Percentiles rank a stretch among this genome's conserved stretches.
Conservation (phyloP, 306 rosid species). For the Dalbergia cochinchinensis region DNA sequence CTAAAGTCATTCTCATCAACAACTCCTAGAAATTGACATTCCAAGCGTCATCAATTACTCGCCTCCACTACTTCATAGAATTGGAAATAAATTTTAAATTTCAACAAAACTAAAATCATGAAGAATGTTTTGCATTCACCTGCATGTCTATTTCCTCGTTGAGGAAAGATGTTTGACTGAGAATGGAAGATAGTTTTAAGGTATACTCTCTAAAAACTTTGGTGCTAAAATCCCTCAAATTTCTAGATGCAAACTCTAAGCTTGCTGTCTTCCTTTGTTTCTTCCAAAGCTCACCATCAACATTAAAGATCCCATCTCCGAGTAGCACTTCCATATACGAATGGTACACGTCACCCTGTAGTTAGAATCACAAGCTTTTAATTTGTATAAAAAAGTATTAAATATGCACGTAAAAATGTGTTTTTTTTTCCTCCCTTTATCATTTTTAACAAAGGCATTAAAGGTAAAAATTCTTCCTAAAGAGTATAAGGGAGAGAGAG, state of each 20-base stretch:
- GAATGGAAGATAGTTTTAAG: conserved; percentile 70
- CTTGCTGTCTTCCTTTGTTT: conserved; percentile 93
- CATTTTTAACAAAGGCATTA: too few relatives aligned
- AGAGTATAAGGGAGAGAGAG: too few relatives aligned
- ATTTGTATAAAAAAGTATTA: not conserved
- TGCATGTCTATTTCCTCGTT: conserved; percentile 86
- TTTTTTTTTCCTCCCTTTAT: too few relatives aligned
- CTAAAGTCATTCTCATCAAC: conserved; percentile 95
- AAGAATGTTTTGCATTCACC: conserved; percentile 54
- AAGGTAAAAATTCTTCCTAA: too few relatives aligned
- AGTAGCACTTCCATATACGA: conserved; percentile 94
- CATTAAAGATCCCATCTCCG: conserved; percentile 93
- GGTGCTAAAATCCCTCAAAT: conserved; percentile 87
- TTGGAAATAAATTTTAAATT: conserved; percentile 5
- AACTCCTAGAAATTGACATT: conserved; percentile 63
- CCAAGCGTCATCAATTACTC: conserved; percentile 8
- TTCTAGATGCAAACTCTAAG: conserved; percentile 93
- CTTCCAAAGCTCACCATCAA: conserved; percentile 90
- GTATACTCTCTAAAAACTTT: conserved; percentile 79
- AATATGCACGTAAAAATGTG: not conserved
- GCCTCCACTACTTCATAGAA: not conserved
- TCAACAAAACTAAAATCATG: not conserved
- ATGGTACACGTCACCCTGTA: conserved; percentile 87
- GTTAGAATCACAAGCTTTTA: conserved; percentile 20
- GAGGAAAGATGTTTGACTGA: conserved; percentile 57